Base-by-base conservation (phyloP, 2,329 filamentous ascomycete genomes). In the Trichoderma atrobrunneum region DNA sequence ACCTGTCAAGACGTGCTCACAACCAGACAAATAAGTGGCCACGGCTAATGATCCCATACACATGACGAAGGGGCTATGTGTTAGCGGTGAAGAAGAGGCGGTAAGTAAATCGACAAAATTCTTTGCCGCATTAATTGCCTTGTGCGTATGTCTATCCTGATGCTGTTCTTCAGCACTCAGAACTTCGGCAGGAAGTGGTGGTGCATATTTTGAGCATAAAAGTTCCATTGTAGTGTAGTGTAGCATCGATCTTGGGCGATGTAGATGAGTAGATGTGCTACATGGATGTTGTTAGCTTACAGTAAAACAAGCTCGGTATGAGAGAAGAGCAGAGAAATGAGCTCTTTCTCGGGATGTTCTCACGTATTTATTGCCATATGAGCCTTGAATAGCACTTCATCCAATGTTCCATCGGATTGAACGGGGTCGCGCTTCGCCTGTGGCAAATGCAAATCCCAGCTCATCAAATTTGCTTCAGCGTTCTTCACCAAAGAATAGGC, bases 301-400 rank as follows among this genome's bases (percentile, higher is more conserved):
- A 12, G 10, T 21, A 14, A 34, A 39, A n/a, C 3, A 36, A 36
- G 4, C 11, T 16, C 18, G 2, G 6, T 34, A 14, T 11, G 3
- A 1, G 3, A 32, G 16, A n/a, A 30, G 21, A 21, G 56, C 10
- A 1, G 3, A 5, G 3, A 12, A n/a, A n/a, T 18, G 4, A 11
- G 2, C 7, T 36, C 3, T 32, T 34, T 7, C 14, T 7, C 7
- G 7, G 16, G 11, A 5, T 26, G 16, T 59, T 30, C 65, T 68
- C 26, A 86, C 85, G 85, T 85, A 72, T 86, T 81, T 34, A 82
- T 85, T 72, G 94, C 90, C 87, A 94, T 93, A 74, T 92, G 91
- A 1, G 92, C 93, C 79, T 94, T 92, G 82, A 95, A 95, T 78
- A 95, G 88, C 85, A 95, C 90, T 80, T 95, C 92, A 78, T 97